Evolutionary conservation across 208 protist genomes (phyloP).

Genomic region (Trypanosoma theileri): DNA sequence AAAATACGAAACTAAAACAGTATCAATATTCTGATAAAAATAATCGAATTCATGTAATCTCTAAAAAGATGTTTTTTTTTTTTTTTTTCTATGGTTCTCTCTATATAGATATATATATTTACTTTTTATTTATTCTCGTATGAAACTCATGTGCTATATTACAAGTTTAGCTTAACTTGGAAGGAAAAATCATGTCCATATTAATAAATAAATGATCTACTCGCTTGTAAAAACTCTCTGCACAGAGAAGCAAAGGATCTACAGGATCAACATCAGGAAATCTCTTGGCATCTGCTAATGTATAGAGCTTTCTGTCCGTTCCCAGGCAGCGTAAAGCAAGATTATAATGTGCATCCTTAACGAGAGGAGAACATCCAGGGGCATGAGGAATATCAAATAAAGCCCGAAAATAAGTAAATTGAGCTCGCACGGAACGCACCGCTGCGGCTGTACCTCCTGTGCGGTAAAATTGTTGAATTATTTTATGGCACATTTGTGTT

Average conservation of each 20-base stretch:
- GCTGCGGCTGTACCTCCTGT: conserved; percentile 58
- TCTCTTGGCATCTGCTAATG: conserved; percentile 36
- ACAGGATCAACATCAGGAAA: conserved; percentile 54
- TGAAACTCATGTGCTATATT: background rate
- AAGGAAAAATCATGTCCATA: conserved; percentile 61
- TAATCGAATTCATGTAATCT: background rate
- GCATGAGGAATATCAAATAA: conserved; percentile 88
- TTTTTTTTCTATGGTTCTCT: background rate
- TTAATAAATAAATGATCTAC: conserved; percentile 83
- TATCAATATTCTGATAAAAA: background rate
- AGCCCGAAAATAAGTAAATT: conserved; percentile 88
- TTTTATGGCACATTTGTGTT: conserved; percentile 65
- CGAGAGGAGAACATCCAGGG: conserved; percentile 49
- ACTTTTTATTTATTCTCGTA: background rate
- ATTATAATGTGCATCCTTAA: conserved; percentile 66
- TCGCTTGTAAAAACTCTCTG: conserved; percentile 83
- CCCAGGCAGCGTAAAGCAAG: conserved; percentile 74
- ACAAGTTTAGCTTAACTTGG: background rate
- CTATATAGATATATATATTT: background rate
- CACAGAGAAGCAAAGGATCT: conserved; percentile 65
- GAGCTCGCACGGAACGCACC: conserved; percentile 63
- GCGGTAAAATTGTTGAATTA: conserved; percentile 81
- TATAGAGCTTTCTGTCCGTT: conserved; percentile 61
- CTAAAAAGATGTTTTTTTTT: background rate
- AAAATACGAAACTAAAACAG: background rate